Evolutionary conservation across 495 filamentous ascomycete species (phyloP), one percentile per base, ranked within the genome.

Genomic region (Choiromyces venosus): DNA sequence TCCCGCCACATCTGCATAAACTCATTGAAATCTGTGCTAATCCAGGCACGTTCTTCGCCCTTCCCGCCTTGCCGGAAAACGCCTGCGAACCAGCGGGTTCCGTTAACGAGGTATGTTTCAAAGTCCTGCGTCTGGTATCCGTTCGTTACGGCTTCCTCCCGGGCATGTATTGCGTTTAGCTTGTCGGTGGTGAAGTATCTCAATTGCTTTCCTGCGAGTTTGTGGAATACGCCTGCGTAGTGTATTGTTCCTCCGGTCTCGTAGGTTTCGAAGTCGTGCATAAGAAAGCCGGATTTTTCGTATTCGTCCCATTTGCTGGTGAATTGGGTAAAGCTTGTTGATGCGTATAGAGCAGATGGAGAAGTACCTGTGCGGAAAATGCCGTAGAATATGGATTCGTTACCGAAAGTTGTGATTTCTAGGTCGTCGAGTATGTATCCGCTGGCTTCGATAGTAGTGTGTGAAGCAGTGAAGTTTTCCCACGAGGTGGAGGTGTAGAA

Each of bases 181-280:
- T 42, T 42, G 19, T 44, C 18, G 0, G n/a, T 68, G 21, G 67
- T 42, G 38, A 42, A 25, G 35, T 68, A 39, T 29, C 33, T 38
- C 1, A 4, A 18, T 38, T 68, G 37, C 37, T 40, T 42, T 7
- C 37, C 67, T 29, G 40, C 37, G 1, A 29, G 36, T 42, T 36
- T 37, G 21, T 42, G 37, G 38, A 68, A 68, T 7, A 42, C 18
- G 36, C 67, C 67, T 14, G 37, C 38, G 67, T 68, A 40, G 38
- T 42, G 46, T 1, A 7, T 40, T 40, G 29, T 8, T 35, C 67
- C 37, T 12, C 33, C 33, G 1, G 35, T 68, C 67, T 68, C 67
- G 38, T 68, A 66, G 37, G 38, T 44, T 42, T 68, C 67, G 35
- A 42, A 68, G 37, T 68, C 18, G 67, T 68, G 37, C 67, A 68